These are phyloP conservation scores for Elaeagnus macrophylla DNA, from an alignment of 306 rosid genomes.

Conservation along the genomic window DNA sequence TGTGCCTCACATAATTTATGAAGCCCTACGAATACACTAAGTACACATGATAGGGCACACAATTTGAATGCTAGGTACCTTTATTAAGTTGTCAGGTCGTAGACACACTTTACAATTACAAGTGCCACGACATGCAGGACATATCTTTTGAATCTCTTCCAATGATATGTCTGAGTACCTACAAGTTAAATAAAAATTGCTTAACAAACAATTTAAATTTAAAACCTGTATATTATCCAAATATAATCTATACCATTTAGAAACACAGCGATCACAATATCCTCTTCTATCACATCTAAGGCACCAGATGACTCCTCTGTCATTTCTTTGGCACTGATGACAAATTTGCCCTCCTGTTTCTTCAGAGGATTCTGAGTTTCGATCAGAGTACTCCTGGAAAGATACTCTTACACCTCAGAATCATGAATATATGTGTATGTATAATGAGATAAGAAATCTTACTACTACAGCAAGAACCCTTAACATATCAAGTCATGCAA, in stretches of 20 bases:
- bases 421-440: not conserved
- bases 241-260: slow-evolving; percentile 50
- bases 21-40: slow-evolving; percentile 3
- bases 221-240: slow-evolving; percentile 3
- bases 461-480: not conserved
- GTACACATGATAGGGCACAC: slow-evolving; percentile 1
- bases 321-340: slow-evolving; percentile 78
- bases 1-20: slow-evolving; percentile 7
- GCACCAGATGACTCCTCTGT: slow-evolving; percentile 69
- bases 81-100: slow-evolving; percentile 71
- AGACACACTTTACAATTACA: slow-evolving; percentile 84
- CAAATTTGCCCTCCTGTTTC: slow-evolving; percentile 76
- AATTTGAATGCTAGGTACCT: slow-evolving; percentile 36
- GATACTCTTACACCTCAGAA: slow-evolving; percentile 21
- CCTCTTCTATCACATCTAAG: slow-evolving; percentile 81
- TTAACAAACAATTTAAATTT: slow-evolving; percentile 9
- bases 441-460: not conserved
- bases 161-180: slow-evolving; percentile 66
- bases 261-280: slow-evolving; percentile 66
- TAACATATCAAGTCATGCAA: not conserved
- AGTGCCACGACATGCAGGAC: slow-evolving; percentile 89
- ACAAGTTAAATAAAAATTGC: slow-evolving; percentile 19
- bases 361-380: slow-evolving; percentile 49
- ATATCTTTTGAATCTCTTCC: slow-evolving; percentile 68
- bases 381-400: slow-evolving; percentile 66